Evolutionary conservation across 495 filamentous ascomycete species (phyloP).

Genomic region (Hypoxylon cercidicola): DNA sequence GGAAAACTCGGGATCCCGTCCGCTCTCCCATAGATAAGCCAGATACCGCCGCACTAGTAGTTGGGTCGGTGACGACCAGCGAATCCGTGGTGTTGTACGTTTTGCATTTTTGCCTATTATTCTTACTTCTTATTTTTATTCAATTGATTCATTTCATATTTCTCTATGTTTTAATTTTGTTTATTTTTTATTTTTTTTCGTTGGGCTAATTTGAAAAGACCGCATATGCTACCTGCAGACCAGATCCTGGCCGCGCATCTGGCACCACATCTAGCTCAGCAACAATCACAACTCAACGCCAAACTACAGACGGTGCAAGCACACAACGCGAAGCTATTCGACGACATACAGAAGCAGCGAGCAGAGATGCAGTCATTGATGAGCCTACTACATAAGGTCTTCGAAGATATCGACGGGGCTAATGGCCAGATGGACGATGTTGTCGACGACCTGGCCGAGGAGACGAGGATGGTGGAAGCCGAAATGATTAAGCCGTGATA

Average conservation of each 20-base stretch:
- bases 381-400: slow-evolving; percentile 69
- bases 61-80: slow-evolving; percentile 62
- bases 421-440: slow-evolving; percentile 58
- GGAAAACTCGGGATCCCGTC: slow-evolving; percentile 62
- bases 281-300: slow-evolving; percentile 68
- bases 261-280: slow-evolving; percentile 69
- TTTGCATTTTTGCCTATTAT: slow-evolving; percentile 28
- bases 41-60: slow-evolving; percentile 54
- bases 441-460: slow-evolving; percentile 58
- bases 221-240: slow-evolving; percentile 78
- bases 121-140: slow-evolving; percentile 21
- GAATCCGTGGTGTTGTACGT: slow-evolving; percentile 61
- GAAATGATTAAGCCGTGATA: slow-evolving; percentile 46
- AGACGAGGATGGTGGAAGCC: slow-evolving; percentile 59
- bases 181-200: slow-evolving; percentile 17
- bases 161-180: slow-evolving; percentile 20
- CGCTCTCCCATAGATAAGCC: slow-evolving; percentile 60
- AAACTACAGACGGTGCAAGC: slow-evolving; percentile 69
- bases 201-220: slow-evolving; percentile 58
- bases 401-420: slow-evolving; percentile 76
- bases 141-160: slow-evolving; percentile 3
- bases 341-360: slow-evolving; percentile 72
- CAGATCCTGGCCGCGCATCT: slow-evolving; percentile 76
- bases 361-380: slow-evolving; percentile 78
- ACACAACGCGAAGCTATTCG: slow-evolving; percentile 71